Evolutionary conservation across 2,329 filamentous ascomycete species (phyloP).

Genomic region (Chaetomium sp.): DNA sequence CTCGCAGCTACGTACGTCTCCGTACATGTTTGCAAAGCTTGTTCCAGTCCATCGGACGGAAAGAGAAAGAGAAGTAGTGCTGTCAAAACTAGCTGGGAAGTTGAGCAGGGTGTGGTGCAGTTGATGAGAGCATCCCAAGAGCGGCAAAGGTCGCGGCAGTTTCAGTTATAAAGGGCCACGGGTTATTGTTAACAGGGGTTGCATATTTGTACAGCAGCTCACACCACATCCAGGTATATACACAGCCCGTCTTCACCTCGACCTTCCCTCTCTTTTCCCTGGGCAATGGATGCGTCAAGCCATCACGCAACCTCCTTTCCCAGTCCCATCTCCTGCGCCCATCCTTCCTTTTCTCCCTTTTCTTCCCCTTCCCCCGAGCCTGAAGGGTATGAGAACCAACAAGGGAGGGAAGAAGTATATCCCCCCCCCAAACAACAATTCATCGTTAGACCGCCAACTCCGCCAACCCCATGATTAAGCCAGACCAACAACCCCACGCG

Average conservation of each 20-base stretch:
- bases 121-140: not conserved
- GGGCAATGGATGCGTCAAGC: not conserved
- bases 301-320: not conserved
- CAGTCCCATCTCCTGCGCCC: not conserved
- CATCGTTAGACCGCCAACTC: constrained; percentile 1
- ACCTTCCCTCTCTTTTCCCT: not conserved
- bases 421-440: not conserved
- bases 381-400: not conserved
- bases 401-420: not conserved
- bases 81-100: not conserved
- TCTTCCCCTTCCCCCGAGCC: not conserved
- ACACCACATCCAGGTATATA: not conserved
- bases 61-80: not conserved
- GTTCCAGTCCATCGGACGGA: too few relatives aligned
- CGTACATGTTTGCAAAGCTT: too few relatives aligned
- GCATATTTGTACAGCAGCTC: not conserved
- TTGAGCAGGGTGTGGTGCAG: not conserved
- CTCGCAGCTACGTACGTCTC: too few relatives aligned
- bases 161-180: not conserved
- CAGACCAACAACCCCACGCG: not conserved
- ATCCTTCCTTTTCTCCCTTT: not conserved
- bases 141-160: not conserved
- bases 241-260: not conserved
- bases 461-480: not conserved
- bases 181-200: not conserved